Base-by-base conservation (phyloP, 2,329 filamentous ascomycete species). In the Colletotrichum falcatum region DNA sequence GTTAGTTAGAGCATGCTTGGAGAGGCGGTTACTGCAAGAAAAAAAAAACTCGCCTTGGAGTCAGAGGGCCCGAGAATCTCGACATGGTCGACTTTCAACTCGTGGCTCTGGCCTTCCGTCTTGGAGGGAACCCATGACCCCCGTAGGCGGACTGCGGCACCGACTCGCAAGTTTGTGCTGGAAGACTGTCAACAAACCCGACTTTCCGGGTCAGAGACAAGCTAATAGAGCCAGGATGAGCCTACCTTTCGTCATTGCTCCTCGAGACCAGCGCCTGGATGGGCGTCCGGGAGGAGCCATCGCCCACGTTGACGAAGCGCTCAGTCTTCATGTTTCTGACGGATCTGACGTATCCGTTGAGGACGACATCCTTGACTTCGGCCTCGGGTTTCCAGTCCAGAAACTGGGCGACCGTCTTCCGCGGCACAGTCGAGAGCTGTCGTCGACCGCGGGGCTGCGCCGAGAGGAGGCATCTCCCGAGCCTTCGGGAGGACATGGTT, bases 321-420 rank as follows among this genome's bases (percentile, higher is more conserved):
- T 92, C 86, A 28, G 88, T 88, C 79, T 98, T 97, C 84, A 97
- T 94, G 79, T 94, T 93, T 72, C 95, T 89, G 71, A 97, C 91
- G 5, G 94, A 95, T 73, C 93, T 89, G 65, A 98, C 87, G 83
- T 92, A 95, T 72, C 95, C 95, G 78, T 92, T 88, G 75, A 97
- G 84, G 67, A 86, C 86, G 58, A 92, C 84, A 75, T 86, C 79
- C n/a, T 80, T 74, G 49, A 83, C 81, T 55, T 82, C 77, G 42
- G 82, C 78, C 23, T 79, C 74, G 2, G 87, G 85, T 49, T 81
- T 82, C 80, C 83, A 86, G 39, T 84, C 83, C 61, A 92, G 84
- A 14, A 92, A 81, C 63, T 84, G 83, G n/a, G 89, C 86, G 51
- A 91, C 77, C 1, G 86, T 85, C 62, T 75, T 73, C 80, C 70